Evolutionary conservation across 1,139 yeast species (phyloP).

Genomic region (Pichia sp.): DNA sequence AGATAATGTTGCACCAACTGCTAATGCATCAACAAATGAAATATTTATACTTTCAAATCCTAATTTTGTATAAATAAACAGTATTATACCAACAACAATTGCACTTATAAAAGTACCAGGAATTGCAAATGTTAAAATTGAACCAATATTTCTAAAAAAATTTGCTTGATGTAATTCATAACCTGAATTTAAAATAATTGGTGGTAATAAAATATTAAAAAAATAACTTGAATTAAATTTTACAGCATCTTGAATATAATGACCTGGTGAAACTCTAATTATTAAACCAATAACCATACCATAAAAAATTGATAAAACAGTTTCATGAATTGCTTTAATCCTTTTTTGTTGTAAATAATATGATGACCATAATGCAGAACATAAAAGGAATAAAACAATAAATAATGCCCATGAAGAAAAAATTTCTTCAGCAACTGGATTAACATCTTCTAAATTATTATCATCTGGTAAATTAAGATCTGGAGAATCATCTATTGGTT

Average conservation of each 20-base stretch:
- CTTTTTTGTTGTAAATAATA: conserved; percentile 87
- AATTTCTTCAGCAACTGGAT: conserved; percentile 93
- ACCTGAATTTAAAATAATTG: conserved; percentile 93
- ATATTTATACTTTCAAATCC: conserved; percentile 85
- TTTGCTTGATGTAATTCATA: conserved; percentile 94
- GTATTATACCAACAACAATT: conserved; percentile 75
- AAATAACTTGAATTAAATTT: conserved; percentile 92
- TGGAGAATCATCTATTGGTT: conserved; percentile 40
- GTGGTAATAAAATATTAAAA: conserved; percentile 90
- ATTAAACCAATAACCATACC: conserved; percentile 95
- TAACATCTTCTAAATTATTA: conserved; percentile 54
- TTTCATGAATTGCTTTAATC: conserved; percentile 93
- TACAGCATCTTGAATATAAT: conserved; percentile 93
- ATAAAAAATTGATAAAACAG: conserved; percentile 89
- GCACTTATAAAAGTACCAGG: conserved; percentile 96
- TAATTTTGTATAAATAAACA: conserved; percentile 84
- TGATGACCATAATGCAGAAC: conserved; percentile 91
- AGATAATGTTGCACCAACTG: conserved; percentile 94
- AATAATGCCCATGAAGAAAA: conserved; percentile 96
- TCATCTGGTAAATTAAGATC: conserved; percentile 51
- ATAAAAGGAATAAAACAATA: conserved; percentile 71
- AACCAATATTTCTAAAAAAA: conserved; percentile 86
- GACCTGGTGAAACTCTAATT: conserved; percentile 89
- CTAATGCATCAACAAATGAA: conserved; percentile 92
- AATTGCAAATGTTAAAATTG: conserved; percentile 90